Evolutionary conservation across 192 early-diverging fungal genomes (phyloP).

Genomic region (Radiomyces spectabilis): DNA sequence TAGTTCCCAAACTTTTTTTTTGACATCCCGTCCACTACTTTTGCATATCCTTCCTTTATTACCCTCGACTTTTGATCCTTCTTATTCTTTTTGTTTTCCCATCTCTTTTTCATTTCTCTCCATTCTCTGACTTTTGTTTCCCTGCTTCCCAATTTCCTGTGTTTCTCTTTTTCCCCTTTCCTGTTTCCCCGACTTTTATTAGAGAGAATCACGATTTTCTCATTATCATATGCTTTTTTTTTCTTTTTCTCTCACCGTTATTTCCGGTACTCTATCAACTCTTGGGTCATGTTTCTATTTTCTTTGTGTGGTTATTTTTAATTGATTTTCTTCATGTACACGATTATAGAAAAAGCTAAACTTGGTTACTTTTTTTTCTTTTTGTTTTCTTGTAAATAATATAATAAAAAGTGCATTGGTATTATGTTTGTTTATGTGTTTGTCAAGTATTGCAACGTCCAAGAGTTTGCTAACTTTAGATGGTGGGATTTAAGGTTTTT

Average conservation of each 20-base stretch:
- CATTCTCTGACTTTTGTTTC: too few species aligned
- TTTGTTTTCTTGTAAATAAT: not conserved
- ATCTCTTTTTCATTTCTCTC: not conserved
- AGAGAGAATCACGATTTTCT: not conserved
- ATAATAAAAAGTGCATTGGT: not conserved
- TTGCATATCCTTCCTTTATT: too few species aligned
- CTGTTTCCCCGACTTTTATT: not conserved
- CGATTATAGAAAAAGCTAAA: too few species aligned
- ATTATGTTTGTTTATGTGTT: not conserved
- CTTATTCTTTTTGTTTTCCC: not conserved
- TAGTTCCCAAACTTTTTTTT: too few species aligned
- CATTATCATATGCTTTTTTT: not conserved
- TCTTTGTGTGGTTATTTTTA: not conserved
- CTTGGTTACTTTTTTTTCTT: conserved; percentile 1
- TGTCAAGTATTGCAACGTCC: too few species aligned
- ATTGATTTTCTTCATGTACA: not conserved
- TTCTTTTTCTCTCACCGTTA: not conserved
- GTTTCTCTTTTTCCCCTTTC: not conserved
- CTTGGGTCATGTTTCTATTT: not conserved
- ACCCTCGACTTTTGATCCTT: too few species aligned
- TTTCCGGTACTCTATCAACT: not conserved
- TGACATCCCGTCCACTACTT: too few species aligned
- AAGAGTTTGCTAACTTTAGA: too few species aligned
- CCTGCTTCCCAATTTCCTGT: too few species aligned
- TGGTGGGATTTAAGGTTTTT: too few species aligned